Evolutionary conservation across 345 rosid species (phyloP).

Genomic region (Eucalyptus polybractea): DNA sequence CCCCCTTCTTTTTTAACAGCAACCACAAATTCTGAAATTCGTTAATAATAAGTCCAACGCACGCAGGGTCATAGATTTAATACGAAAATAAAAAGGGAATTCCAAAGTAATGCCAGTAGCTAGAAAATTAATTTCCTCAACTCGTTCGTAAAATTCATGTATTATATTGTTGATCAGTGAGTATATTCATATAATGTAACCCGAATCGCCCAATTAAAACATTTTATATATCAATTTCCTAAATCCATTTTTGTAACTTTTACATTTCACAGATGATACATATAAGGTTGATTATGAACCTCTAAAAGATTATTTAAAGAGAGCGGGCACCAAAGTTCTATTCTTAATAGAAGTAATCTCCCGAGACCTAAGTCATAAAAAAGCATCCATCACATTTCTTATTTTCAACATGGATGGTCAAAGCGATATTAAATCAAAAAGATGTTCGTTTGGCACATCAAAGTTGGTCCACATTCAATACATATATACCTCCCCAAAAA

Average conservation of each 20-base stretch:
- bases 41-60: not conserved
- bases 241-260: no score
- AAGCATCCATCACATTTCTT: not conserved
- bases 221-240: no score
- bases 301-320: not conserved
- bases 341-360: not conserved
- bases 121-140: not conserved
- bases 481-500: not conserved
- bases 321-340: rapidly evolving
- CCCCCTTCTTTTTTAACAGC: not conserved
- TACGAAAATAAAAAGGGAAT: not conserved
- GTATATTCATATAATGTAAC: no score
- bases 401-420: not conserved
- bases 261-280: no score
- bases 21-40: not conserved
- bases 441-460: not conserved
- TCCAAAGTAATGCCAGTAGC: not conserved
- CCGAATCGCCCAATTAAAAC: not conserved
- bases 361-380: not conserved
- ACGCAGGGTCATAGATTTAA: not conserved
- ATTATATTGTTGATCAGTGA: not conserved
- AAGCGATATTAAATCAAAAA: not conserved
- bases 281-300: rapidly evolving
- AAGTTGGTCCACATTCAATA: not conserved
- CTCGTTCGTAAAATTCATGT: not conserved